A percentile compares a stretch with the other conserved stretches of the same genome.
Conservation (phyloP, 1,284 basidiomycete genomes). For the Cryptococcus sp. region DNA sequence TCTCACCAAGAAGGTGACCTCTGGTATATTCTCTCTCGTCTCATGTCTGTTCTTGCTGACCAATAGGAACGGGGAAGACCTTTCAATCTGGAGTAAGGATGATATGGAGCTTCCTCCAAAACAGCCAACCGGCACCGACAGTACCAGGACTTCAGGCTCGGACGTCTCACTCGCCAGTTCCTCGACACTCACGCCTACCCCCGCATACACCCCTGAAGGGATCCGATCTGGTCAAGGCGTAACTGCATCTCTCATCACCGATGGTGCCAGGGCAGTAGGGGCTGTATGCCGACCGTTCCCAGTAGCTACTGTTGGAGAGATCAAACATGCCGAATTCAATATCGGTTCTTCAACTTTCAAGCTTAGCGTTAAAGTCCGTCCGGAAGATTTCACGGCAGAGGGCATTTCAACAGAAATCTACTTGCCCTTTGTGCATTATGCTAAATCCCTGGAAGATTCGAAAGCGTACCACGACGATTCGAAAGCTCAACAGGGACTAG, state of each 20-base stretch:
- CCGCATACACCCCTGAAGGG: conserved; percentile 31
- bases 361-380: conserved; percentile 59
- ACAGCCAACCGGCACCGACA: neutral
- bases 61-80: conserved; percentile 79
- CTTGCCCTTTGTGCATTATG: conserved; percentile 84
- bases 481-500: conserved; percentile 7
- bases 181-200: conserved; percentile 14
- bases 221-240: conserved; percentile 32
- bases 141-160: neutral
- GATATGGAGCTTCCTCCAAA: conserved; percentile 49
- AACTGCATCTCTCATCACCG: conserved; percentile 64
- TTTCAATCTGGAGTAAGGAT: conserved; percentile 81
- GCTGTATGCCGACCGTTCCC: conserved; percentile 83
- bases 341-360: conserved; percentile 65
- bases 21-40: conserved; percentile 53
- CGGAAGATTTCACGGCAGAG: conserved; percentile 46
- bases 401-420: conserved; percentile 74
- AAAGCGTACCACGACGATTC: neutral
- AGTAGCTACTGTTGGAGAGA: conserved; percentile 63
- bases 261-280: conserved; percentile 73
- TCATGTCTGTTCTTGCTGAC: conserved; percentile 1
- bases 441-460: conserved; percentile 47
- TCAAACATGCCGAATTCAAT: conserved; percentile 68
- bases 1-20: conserved; percentile 87
- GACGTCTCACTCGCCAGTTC: conserved; percentile 19